phyloP scores from a whole-genome alignment of 768 basidiomycete genomes.

The Steccherinum ochraceum region DNA sequence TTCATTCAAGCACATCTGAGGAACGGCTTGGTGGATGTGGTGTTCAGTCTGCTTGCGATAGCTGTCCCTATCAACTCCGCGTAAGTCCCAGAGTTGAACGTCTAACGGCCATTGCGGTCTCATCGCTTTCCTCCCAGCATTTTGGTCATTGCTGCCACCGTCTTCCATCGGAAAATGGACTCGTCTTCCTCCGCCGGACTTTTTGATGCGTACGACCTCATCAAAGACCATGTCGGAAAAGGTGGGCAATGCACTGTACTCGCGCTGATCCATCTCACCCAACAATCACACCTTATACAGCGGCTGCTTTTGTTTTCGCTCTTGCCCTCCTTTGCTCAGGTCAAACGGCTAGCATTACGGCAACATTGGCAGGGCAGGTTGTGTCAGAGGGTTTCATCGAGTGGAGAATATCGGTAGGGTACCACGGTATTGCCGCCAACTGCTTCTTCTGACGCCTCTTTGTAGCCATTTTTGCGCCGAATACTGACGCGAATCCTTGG shows the following conservation, averaged over 20 bases:
- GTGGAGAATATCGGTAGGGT: slow-evolving; percentile 71
- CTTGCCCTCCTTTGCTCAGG: slow-evolving; percentile 82
- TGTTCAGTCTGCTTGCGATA: slow-evolving; percentile 69
- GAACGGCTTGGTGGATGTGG: slow-evolving; percentile 39
- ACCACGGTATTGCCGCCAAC: neutral
- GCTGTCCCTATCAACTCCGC: slow-evolving; percentile 46
- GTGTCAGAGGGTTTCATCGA: slow-evolving; percentile 86
- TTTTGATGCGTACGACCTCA: slow-evolving; percentile 78
- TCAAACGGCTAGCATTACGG: slow-evolving; percentile 85
- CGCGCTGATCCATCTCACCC: slow-evolving; percentile 5
- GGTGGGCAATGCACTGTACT: slow-evolving; percentile 32
- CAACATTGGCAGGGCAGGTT: slow-evolving; percentile 85
- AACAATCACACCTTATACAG: slow-evolving; percentile 29
- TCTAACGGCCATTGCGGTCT: neutral
- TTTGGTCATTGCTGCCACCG: slow-evolving; percentile 73
- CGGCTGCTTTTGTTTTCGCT: slow-evolving; percentile 79
- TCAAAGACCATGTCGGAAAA: slow-evolving; percentile 57
- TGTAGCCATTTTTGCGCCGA: slow-evolving; percentile 66
- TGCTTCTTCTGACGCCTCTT: neutral
- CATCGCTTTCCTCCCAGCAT: no score
- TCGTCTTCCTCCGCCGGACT: slow-evolving; percentile 57
- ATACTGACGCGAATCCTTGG: slow-evolving; percentile 75
- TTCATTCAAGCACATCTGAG: slow-evolving; percentile 34
- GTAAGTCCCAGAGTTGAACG: slow-evolving; percentile 14
- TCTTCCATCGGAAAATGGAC: slow-evolving; percentile 52